Evolutionary conservation across 2,329 filamentous ascomycete species (phyloP).

Genomic region (Aspergillus carbonarius): DNA sequence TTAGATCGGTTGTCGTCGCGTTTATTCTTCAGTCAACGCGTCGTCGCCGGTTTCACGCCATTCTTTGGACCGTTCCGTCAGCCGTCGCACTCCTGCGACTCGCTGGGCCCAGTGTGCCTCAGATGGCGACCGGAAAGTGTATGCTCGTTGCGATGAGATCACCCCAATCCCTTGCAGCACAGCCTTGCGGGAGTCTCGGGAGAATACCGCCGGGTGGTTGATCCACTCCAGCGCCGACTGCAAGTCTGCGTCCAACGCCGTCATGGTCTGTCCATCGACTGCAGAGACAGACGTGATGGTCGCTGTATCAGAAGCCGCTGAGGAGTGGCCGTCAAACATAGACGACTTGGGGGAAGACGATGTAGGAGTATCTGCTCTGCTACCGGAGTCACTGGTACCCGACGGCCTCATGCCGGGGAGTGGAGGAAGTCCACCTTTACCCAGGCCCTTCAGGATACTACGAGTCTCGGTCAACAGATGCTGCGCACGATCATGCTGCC

Average conservation of each 20-base stretch:
- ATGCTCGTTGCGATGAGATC: constrained; percentile 89
- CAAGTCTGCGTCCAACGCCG: constrained; percentile 85
- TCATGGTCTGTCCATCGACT: constrained; percentile 80
- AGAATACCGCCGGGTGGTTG: constrained; percentile 91
- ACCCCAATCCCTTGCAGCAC: constrained; percentile 96
- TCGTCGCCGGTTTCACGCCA: constrained; percentile 88
- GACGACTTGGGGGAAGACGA: constrained; percentile 41
- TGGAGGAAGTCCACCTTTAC: constrained; percentile 90
- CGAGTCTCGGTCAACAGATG: constrained; percentile 90
- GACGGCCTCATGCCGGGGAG: constrained; percentile 56
- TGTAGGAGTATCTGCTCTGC: constrained; percentile 38
- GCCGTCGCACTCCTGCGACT: constrained; percentile 73
- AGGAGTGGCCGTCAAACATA: constrained; percentile 36
- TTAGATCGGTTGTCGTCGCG: constrained; percentile 7
- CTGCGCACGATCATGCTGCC: constrained; percentile 89
- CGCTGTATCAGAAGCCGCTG: constrained; percentile 43
- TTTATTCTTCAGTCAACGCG: constrained; percentile 58
- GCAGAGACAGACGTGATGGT: constrained; percentile 60
- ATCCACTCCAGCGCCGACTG: constrained; percentile 95
- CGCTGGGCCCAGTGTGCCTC: constrained; percentile 87
- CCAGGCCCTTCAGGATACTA: constrained; percentile 91
- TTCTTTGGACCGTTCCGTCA: constrained; percentile 81
- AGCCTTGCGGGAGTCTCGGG: constrained; percentile 88
- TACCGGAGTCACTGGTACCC: constrained; percentile 43
- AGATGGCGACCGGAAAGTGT: constrained; percentile 86